Evolutionary conservation across 495 filamentous ascomycete species (phyloP), one percentile per base, ranked within the genome.

Genomic region (Penicillium chermesinum): DNA sequence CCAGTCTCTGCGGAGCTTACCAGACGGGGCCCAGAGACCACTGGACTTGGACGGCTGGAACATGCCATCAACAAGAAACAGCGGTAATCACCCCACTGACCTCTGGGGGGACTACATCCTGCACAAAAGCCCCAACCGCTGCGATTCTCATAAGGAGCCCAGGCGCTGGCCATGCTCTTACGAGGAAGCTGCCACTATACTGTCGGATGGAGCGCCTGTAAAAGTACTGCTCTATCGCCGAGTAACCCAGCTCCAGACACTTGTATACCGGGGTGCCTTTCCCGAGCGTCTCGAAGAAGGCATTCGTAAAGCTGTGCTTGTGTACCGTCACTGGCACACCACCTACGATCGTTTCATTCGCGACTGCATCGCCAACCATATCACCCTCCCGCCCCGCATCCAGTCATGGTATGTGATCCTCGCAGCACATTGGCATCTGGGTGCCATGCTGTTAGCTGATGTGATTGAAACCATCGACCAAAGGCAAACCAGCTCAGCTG

Each of bases 391-490:
- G 2, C 38, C 61, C 16, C 66, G 66, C n/a, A 62, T 77, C 10
- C 71, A 74, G 46, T 73, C 70, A 3, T 75, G 74, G 74, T 76
- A 73, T 22, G 57, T 72, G 22, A 61, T 71, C 13, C 63, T 77
- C 17, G 64, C 62, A 6, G 68, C 65, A 12, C 74, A 75, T 40
- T 77, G 74, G 74, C 64, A 75, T 58, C 62, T 77, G 0, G 73
- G 62, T n/a, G 52, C 59, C 0, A 61, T 77, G 36, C 58, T 77
- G 7, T 50, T 76, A 8, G 69, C 72, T 36, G 74, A 77, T 45
- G 50, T 64, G 9, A 51, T 77, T 12, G 68, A 73, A 44, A 58
- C 46, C 15, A 65, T 76, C 19, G 72, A 74, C 45, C 41, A 62
- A 9, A 37, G 51, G 9, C 37, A 47, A 2, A 38, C 65, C 5